Evolutionary conservation across 2,329 filamentous ascomycete species (phyloP).

Genomic region (Monosporascus sp.): DNA sequence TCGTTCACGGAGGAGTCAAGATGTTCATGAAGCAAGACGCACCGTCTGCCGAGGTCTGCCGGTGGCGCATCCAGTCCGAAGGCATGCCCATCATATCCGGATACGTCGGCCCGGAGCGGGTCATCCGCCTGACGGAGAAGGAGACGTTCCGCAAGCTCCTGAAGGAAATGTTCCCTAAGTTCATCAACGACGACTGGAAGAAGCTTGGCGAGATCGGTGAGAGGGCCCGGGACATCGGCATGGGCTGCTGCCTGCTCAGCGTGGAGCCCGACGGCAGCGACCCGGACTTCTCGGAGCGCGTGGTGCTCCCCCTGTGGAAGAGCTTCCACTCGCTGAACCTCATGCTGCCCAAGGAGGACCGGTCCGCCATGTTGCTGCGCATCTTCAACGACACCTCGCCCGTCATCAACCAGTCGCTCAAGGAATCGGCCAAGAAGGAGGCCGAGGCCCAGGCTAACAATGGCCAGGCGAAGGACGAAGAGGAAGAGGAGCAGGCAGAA

Average conservation of each 20-base stretch:
- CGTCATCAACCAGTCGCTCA: conserved; percentile 63
- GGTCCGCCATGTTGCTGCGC: conserved; percentile 83
- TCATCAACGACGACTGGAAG: conserved; percentile 68
- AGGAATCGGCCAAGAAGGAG: conserved; percentile 41
- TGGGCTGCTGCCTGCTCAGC: conserved; percentile 88
- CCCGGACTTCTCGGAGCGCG: conserved; percentile 60
- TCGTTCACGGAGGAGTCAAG: conserved; percentile 94
- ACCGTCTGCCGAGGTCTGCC: conserved; percentile 77
- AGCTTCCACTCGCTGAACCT: conserved; percentile 88
- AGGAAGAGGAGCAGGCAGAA: conserved; percentile 4
- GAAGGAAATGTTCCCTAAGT: conserved; percentile 94
- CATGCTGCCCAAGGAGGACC: conserved; percentile 97
- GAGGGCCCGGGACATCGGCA: conserved; percentile 68
- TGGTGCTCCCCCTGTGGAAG: conserved; percentile 92
- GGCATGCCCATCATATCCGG: conserved; percentile 86
- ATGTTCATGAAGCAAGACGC: conserved; percentile 99
- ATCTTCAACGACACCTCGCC: conserved; percentile 87
- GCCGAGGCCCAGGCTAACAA: conserved; percentile 21
- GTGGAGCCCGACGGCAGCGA: conserved; percentile 69
- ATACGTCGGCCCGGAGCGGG: conserved; percentile 74
- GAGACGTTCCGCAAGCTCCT: conserved; percentile 77
- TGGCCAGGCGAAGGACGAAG: conserved; percentile 9
- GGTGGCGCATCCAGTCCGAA: conserved; percentile 94
- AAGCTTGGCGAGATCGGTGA: conserved; percentile 83
- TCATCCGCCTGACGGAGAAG: conserved; percentile 70